Base-by-base conservation (phyloP, 2,329 filamentous ascomycete genomes). In the Botrytis sinoallii region DNA sequence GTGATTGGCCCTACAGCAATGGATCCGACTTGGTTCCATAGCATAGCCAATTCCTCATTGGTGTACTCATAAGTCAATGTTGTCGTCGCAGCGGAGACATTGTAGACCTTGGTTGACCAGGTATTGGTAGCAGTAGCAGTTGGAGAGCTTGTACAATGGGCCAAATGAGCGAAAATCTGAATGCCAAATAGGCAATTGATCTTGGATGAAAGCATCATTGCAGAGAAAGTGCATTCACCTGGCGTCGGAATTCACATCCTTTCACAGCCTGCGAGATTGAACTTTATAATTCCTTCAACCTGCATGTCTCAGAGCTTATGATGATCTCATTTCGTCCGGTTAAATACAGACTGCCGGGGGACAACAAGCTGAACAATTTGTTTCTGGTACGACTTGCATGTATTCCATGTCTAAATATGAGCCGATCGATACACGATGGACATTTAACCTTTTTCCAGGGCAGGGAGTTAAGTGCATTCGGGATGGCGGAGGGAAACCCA, bases 21-120 rank as follows among this genome's bases (percentile, higher is more conserved):
- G 20, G 83, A 83, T 0, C 84, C 84, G 38, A 85, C 81, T 69
- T 84, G 82, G 71, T 84, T 81, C 84, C 84, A 85, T 16, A 85
- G 79, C 57, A 84, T 83, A 5, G 82, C 83, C 32, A 86, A 80
- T 29, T 83, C 83, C 74, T 85, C 83, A 68, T 86, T 83, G 0
- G 84, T 85, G 78, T 85, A 86, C 73, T 85, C 82, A 52, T 85
- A 84, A 6, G 79, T 82, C 60, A 83, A 79, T 18, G 84, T 81
- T 22, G 84, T 84, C 32, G 82, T 83, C 38, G 84, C 83, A 1
- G 83, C 82, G 8, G 84, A 83, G 55, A 80, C 80, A 79, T 86
- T 84, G 79, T 79, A 80, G 16, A 79, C 75, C 67, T 79, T 79
- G 6, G 77, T 77, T 20, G 75, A 76, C 46, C 78, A 77, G n/a